phyloP scores from a whole-genome alignment of 257 asterid genomes.

The Vinca minor region DNA sequence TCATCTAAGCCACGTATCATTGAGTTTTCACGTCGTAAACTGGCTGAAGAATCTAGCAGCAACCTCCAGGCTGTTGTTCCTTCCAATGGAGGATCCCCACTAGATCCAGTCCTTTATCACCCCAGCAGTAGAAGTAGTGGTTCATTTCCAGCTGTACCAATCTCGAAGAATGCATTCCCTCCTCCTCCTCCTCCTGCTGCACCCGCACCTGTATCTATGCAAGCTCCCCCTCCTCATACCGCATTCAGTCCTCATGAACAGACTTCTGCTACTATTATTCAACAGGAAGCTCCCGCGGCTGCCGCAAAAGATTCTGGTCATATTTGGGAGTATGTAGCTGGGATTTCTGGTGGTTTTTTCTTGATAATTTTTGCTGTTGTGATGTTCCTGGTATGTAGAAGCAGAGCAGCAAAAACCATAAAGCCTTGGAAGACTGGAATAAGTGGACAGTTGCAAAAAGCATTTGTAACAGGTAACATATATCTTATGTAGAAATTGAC shows the following conservation, averaged over 20 bases:
- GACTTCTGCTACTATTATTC: conserved; percentile 15
- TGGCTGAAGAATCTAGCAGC: conserved; percentile 45
- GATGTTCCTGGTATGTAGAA: conserved; percentile 37
- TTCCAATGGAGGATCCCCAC: conserved; percentile 23
- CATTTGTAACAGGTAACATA: conserved; percentile 67
- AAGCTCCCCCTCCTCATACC: conserved; percentile 18
- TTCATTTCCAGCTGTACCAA: conserved; percentile 63
- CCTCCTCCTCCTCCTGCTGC: conserved; percentile 25
- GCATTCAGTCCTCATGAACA: conserved; percentile 14
- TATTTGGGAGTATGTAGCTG: conserved; percentile 40
- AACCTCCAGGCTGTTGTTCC: conserved; percentile 57
- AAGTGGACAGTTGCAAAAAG: conserved; percentile 94
- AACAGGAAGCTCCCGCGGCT: conserved; percentile 9
- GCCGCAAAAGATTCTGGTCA: conserved; percentile 21
- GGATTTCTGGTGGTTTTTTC: conserved; percentile 32
- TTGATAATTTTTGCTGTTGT: conserved; percentile 26
- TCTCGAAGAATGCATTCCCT: conserved; percentile 17
- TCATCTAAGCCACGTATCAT: conserved; percentile 22
- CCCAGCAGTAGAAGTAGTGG: conserved; percentile 81
- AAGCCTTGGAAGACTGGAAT: conserved; percentile 88
- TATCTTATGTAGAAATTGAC: not conserved
- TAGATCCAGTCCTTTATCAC: conserved; percentile 24
- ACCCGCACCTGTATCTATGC: conserved; percentile 16
- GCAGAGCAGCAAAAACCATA: conserved; percentile 55
- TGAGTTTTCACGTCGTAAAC: conserved; percentile 37